Evolutionary conservation across 352 stramenopile genomes (phyloP), one percentile per base, ranked within the genome.

Genomic region (Phytopythium vexans): DNA sequence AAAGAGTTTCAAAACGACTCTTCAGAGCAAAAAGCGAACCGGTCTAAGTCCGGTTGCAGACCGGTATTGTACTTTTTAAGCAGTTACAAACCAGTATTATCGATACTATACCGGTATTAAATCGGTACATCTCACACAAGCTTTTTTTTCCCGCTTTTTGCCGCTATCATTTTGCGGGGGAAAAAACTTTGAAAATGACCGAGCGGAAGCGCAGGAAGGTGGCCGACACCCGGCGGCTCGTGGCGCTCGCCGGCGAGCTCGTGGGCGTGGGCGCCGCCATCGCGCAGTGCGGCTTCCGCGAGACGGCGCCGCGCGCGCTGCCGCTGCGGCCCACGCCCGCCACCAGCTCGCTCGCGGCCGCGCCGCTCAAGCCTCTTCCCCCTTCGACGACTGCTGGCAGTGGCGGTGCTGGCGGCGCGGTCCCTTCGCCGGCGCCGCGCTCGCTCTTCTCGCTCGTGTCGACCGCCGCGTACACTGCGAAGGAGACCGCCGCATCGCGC

Each of bases 391-490:
- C 46, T 9, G 6, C 46, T 9, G 9, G 10, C 5, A 5, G 52
- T 39, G 2, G 51, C 32, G n/a, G 39, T 2, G 7, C 58, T 5
- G 12, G 32, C 10, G 4, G 1, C 16, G 3, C 21, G n/a, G 16
- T 3, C 27, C 27, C 35, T 10, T 2, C 10, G 2, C 21, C 41
- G 6, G 39, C 64, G 6, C 58, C 60, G 12, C 38, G 9, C 9
- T 74, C 72, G 40, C 66, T 82, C 41, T 78, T 67, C 42, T 82
- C 72, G 5, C 36, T 82, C 15, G 55, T 72, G 34, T 74, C 68
- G 21, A 64, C 62, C 21, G 41, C 68, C 1, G 41, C 46, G 8
- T 69, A 69, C 37, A 60, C 62, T 7, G 51, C 60, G 1, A 70
- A 74, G 46, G 52, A 39, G 6, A 70, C 33, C 45, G 48, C 43